These are phyloP conservation scores for Persicaria tinctoria DNA, from an alignment of 148 eudicot species.

Conservation along the genomic window DNA sequence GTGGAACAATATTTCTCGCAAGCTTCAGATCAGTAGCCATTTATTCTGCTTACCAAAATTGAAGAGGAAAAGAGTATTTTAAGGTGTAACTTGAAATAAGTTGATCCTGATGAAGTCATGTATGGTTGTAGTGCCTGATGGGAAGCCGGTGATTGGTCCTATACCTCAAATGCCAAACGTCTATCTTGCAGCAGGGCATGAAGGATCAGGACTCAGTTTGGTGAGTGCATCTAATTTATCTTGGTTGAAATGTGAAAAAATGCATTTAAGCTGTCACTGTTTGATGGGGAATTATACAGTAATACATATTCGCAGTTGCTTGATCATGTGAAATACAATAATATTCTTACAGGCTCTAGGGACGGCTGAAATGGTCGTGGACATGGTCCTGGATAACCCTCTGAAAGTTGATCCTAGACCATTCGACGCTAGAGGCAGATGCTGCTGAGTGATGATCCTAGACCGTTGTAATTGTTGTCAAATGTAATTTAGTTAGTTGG, in stretches of 20 bases:
- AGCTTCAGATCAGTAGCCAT: background rate
- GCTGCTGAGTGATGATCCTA: conserved; percentile 27
- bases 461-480: background rate
- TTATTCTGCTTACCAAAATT: background rate
- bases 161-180: conserved; percentile 64
- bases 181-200: conserved; percentile 87
- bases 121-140: conserved; percentile 67
- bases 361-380: conserved; percentile 31
- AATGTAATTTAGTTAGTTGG: background rate
- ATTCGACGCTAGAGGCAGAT: conserved; percentile 20
- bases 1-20: background rate
- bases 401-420: conserved; percentile 27
- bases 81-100: background rate
- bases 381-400: conserved; percentile 30
- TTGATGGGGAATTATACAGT: background rate
- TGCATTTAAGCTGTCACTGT: background rate
- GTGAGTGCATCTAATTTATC: conserved; percentile 21
- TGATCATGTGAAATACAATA: background rate
- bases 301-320: background rate
- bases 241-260: background rate
- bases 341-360: conserved; percentile 22
- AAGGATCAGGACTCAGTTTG: conserved; percentile 89
- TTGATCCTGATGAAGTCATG: background rate
- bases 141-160: conserved; percentile 80
- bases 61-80: background rate